Percentiles rank a stretch among this genome's conserved stretches.
phyloP scores from a whole-genome alignment of 2,329 filamentous ascomycete species.

The Dothiorella sarmentorum region DNA sequence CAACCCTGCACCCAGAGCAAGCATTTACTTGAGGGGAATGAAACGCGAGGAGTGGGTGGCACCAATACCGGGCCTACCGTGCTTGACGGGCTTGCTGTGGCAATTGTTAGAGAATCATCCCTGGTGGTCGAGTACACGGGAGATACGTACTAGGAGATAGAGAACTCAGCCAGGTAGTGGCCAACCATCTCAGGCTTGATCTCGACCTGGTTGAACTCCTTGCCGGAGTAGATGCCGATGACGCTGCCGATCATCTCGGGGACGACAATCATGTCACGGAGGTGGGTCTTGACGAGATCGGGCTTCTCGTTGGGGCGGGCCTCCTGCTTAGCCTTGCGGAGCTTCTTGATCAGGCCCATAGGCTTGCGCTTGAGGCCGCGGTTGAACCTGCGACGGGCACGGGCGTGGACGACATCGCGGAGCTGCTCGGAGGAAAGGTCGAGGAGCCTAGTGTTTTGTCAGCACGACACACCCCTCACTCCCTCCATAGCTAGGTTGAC shows the following conservation, averaged over 20 bases:
- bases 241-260: constrained; percentile 99
- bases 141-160: constrained; percentile 91
- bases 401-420: constrained; percentile 98
- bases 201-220: constrained; percentile 99
- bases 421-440: constrained; percentile 98
- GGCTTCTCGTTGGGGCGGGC: constrained; percentile 99
- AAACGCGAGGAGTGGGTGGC: constrained; percentile 99
- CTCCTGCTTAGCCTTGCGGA: constrained; percentile 99
- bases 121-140: too few relatives aligned
- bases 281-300: constrained; percentile 97
- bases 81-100: constrained; percentile 96
- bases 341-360: constrained; percentile 99
- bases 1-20: constrained; percentile 38
- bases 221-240: constrained; percentile 98
- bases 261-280: constrained; percentile 99
- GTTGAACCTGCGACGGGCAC: constrained; percentile 98
- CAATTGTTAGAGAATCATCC: constrained; percentile 50
- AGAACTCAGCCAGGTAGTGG: constrained; percentile 99
- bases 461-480: constrained; percentile 22
- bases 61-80: constrained; percentile 99
- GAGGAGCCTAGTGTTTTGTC: constrained; percentile 68
- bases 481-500: constrained; percentile 36
- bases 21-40: constrained; percentile 95
- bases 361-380: constrained; percentile 99
- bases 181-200: constrained; percentile 99